phyloP scores from a whole-genome alignment of 495 filamentous ascomycete genomes.

The Aspergillus bertholletiae region DNA sequence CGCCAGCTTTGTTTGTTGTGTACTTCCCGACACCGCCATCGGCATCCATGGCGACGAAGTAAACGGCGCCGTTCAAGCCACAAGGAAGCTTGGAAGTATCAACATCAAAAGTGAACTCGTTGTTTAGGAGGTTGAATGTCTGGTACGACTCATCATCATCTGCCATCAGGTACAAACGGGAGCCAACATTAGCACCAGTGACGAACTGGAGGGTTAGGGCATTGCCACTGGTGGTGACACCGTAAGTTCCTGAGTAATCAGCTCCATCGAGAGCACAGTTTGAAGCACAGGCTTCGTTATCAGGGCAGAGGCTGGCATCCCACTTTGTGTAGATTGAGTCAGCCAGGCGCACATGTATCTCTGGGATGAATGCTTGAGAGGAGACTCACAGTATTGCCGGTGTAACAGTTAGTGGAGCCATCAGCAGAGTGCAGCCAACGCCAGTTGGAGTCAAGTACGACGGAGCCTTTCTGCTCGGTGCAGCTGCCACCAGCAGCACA shows the following conservation, averaged over 20 bases:
- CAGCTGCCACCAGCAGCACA: slow-evolving; percentile 53
- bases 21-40: slow-evolving; percentile 51
- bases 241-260: slow-evolving; percentile 52
- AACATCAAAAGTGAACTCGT: slow-evolving; percentile 66
- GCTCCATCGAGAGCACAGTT: slow-evolving; percentile 62
- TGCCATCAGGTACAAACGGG: slow-evolving; percentile 54
- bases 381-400: slow-evolving; percentile 42
- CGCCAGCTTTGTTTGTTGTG: slow-evolving; percentile 58
- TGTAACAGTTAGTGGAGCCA: slow-evolving; percentile 61
- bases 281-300: slow-evolving; percentile 47
- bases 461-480: slow-evolving; percentile 44
- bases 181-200: slow-evolving; percentile 46
- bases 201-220: slow-evolving; percentile 53
- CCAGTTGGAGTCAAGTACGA: slow-evolving; percentile 68
- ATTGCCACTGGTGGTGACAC: slow-evolving; percentile 47
- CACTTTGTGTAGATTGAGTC: slow-evolving; percentile 25
- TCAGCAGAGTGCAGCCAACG: slow-evolving; percentile 53
- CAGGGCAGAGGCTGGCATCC: slow-evolving; percentile 50
- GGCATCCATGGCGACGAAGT: slow-evolving; percentile 60
- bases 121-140: slow-evolving; percentile 49
- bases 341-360: not conserved
- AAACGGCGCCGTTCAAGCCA: slow-evolving; percentile 67
- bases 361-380: not conserved
- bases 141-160: slow-evolving; percentile 48
- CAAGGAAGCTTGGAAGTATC: slow-evolving; percentile 61